Base-by-base conservation (phyloP, 768 basidiomycete species). In the Amanita thiersii region DNA sequence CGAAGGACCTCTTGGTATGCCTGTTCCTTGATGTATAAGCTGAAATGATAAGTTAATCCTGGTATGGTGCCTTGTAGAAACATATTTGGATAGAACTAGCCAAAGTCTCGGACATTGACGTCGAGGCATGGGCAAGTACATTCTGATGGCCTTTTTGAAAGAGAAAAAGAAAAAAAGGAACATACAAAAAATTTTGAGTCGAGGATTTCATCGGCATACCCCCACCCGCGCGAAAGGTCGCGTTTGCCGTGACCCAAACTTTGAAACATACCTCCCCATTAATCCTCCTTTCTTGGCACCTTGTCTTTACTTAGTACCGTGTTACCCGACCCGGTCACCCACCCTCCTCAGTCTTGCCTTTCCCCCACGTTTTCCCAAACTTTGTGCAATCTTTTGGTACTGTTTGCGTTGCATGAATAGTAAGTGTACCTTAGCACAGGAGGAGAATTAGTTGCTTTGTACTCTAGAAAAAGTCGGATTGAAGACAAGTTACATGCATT, bases 1-100 rank as follows among this genome's bases (percentile, higher is more conserved):
- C 93, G 5, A 92, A 90, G 58, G 88, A 94, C 53, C 62, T 97
- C 14, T 59, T 86, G 64, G 85, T 91, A 56, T 29, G 81, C 70
- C 26, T 5, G 36, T 26, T 23, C 32, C 38, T 40, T 7, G 1
- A 24, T 24, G 8, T n/a, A n/a, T n/a, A 7, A 11, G 11, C 34
- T 45, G 35, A 17, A 46, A 45, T 30, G 43, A 10, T 20, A 7
- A 20, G 20, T 32, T 39, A 12, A 24, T 30, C 25, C 7, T 25
- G 23, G 36, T 44, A 23, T 11, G 41, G 19, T 23, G 45, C 28
- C 43, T 42, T 14, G 47, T 40, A 90, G 87, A 76, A 78, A 63
- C 74, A 84, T 48, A 56, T 69, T 15, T 91, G 88, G 88, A 77
- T 90, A 59, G 73, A 76, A 41, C 67, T 70, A 36, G 75, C 84